Evolutionary conservation across 2,329 filamentous ascomycete species (phyloP), one percentile per base, ranked within the genome.

Genomic region (Fusarium sacchari): DNA sequence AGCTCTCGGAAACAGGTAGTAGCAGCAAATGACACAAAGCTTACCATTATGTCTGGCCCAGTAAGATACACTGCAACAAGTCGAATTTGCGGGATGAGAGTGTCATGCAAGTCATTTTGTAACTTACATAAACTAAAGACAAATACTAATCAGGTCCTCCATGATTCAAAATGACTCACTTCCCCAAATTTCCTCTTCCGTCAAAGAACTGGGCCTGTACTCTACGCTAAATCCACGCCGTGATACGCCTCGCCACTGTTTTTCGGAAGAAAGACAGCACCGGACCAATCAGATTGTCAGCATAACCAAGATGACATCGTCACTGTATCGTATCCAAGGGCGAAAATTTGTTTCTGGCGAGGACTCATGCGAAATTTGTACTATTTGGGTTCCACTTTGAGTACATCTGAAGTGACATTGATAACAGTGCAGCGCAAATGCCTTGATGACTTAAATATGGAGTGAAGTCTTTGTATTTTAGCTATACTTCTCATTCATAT

Each of bases 391-490:
- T 37, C 34, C 50, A 18, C 24, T 22, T 20, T 18, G 15, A 20
- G 6, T 15, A n/a, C 6, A 4, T 8, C 8, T 39, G 5, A 26
- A 6, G 14, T 13, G 4, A 13, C 34, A 3, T 5, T 13, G 3
- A 10, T 3, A 4, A 24, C 5, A 32, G 17, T 13, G 24, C 10
- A n/a, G 11, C 2, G 12, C 4, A 53, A 28, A 28, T 12, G 3
- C 17, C 18, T 26, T 3, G 39, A 7, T 18, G 10, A 9, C 24
- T 53, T n/a, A 39, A 53, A 28, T 37, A 28, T 22, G 0, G 1
- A 53, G 5, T 13, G 2, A 4, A 13, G 13, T 17, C 13, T 8
- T 28, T 7, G 7, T 2, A 37, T 26, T 17, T 7, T 7, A 22
- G 5, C 4, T 53, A 7, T 15, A 22, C 0, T 28, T 13, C 50